Evolutionary conservation across 2,329 filamentous ascomycete genomes (phyloP), one percentile per base, ranked within the genome.

Genomic region (Chlorencoelia australis): DNA sequence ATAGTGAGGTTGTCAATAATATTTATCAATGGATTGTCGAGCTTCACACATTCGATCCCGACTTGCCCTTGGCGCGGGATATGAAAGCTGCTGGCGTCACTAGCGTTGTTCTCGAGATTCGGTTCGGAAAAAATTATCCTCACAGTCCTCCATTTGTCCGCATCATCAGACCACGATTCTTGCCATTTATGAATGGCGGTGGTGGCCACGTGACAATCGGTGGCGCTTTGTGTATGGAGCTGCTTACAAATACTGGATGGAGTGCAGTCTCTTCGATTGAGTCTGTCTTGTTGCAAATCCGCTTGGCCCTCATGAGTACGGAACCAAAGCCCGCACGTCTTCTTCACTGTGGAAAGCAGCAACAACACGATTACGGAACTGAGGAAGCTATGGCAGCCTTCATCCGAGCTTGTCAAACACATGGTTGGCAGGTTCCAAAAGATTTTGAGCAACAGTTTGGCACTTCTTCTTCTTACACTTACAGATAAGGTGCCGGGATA

Each of bases 1-100:
- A 93, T 51, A 67, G 69, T 31, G 61, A 65, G 7, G 24, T 52
- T 13, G 61, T 69, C 10, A 63, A 66, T 5, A 70, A 73, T 33
- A 64, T 88, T 24, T 94, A 91, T 52, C 86, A 93, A 52, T 94
- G 87, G 87, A 86, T 94, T 40, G 77, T 93, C 5, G 83, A 94
- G 56, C 64, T 95, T 1, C 88, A 94, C 56, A 84, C 79, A 28
- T 94, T 94, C 51, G 79, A 86, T 16, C 45, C 62, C 0, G 56
- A 62, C 2, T 66, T 91, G 0, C 83, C 82, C 1, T 65, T 95
- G 1, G 78, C 82, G 0, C 54, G 70, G 35, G 87, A 94, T 52
- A 85, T 94, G 75, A 75, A 78, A 55, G 50, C 55, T 2, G 66
- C 63, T 1, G 67, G 65, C 0, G 48, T 81, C 39, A 71, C 66